Evolutionary conservation across 192 early-diverging fungal species (phyloP), one percentile per base, ranked within the genome.

Genomic region (Allomyces macrogynus): DNA sequence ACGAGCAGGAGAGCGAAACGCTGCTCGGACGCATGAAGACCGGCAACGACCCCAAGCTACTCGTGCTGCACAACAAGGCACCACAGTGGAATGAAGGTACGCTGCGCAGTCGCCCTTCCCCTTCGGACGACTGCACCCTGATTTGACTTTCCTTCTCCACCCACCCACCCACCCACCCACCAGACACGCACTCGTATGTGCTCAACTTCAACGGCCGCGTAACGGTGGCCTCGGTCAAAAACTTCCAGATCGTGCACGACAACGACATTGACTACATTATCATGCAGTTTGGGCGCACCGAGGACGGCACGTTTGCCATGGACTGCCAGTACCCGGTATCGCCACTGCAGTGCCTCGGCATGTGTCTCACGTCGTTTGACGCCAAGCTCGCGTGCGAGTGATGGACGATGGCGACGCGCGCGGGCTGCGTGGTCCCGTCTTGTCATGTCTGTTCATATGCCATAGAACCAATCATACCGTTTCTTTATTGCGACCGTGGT

Each of bases 161-260:
- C 24, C 43, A n/a, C n/a, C n/a, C n/a, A n/a, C n/a, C n/a, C n/a
- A n/a, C n/a, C n/a, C n/a, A 16, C 16, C 27, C 42, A 10, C 1
- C 74, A 88, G 91, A 93, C 49, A 89, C 87, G 9, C 78, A 86
- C 64, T 87, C 89, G 20, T 96, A 86, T 78, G 88, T 92, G 1
- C 70, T 98, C n/a, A 94, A 96, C 70, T 98, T 98, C 70, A 87
- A 82, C 60, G 90, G 89, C 0, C 76, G 95, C 12, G 90, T 98
- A 1, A 84, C 84, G 14, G 67, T 86, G 65, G 84, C 93, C 1
- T 93, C 91, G 0, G 93, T 96, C 12, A 98, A 98, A 69, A 98
- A 96, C 71, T 94, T 98, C 69, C 93, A 96, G 74, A 88, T 98
- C 40, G 87, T 98, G 18, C 88, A 91, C 68, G 87, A 90, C 40